Percentiles rank a stretch among this genome's conserved stretches.
Conservation (phyloP, 768 basidiomycete species). For the Amanita pallidorosea region DNA sequence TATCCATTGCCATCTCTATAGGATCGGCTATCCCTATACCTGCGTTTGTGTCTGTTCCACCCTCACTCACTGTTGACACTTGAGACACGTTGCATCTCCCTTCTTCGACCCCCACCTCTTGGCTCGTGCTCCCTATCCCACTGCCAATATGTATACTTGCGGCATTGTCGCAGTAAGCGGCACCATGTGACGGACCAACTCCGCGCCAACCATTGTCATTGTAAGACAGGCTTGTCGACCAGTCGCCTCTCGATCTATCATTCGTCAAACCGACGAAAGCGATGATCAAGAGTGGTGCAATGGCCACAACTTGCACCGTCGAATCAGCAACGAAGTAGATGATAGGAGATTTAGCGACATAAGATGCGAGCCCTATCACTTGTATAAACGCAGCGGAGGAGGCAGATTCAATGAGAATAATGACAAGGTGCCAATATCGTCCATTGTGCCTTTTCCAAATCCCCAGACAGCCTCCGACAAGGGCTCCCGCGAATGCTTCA, state of each 20-base stretch:
- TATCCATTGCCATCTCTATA: too few species aligned
- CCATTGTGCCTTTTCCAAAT: neutral
- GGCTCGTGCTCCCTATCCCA: neutral
- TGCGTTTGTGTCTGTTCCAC: too few species aligned
- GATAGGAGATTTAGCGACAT: conserved; percentile 20
- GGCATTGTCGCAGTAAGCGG: neutral
- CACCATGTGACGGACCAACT: neutral
- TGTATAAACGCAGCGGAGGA: conserved; percentile 21
- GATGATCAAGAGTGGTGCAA: conserved; percentile 1
- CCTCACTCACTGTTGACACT: too few species aligned
- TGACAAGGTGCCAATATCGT: neutral
- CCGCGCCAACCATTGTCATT: neutral
- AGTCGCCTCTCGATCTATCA: neutral
- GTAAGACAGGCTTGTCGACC: neutral
- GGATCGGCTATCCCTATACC: too few species aligned
- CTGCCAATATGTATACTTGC: neutral
- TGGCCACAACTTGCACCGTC: conserved; percentile 9
- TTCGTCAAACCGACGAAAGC: neutral
- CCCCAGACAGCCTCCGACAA: neutral
- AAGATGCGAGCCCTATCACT: conserved; percentile 21
- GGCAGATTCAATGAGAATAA: conserved; percentile 18
- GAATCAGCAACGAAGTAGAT: conserved; percentile 28
- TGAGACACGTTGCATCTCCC: too few species aligned
- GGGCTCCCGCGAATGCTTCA: neutral
- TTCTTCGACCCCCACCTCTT: neutral